Base-by-base conservation (phyloP, 768 basidiomycete species). In the Trametes elegans region DNA sequence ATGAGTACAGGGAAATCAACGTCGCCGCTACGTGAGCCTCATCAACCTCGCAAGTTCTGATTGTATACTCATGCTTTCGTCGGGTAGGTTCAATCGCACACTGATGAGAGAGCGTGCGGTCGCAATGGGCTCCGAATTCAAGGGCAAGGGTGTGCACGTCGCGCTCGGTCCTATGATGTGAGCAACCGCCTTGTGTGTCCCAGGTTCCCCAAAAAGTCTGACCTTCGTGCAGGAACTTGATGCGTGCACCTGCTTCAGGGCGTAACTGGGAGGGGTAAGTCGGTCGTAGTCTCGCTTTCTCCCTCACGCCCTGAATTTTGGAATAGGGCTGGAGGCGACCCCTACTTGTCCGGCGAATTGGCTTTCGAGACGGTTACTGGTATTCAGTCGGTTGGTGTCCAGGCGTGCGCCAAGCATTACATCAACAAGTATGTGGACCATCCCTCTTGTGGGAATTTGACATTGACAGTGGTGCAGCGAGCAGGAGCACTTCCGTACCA, bases 221-320 rank as follows among this genome's bases (percentile, higher is more conserved):
- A 43, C 13, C 1, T 8, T n/a, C 16, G 0, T 18, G 3, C 29
- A 60, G 59, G 52, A 57, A 61, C 48, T 32, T 57, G 32, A 62
- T 62, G 62, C 64, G 64, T n/a, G 55, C 53, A 0, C 75, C 53
- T 61, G 74, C 79, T 46, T 90, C 88, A 5, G 93, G 93, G 13
- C 77, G 93, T 24, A 92, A 93, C 70, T 96, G 91, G 90, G 93
- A 96, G 76, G 91, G 91, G 34, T 93, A 87, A 38, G 58, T 48
- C 90, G 91, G n/a, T n/a, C 26, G 89, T 79, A 5, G 93, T 94
- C 67, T 90, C 93, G 0, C 94, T 82, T 71, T 73, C 93, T 10
- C n/a, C n/a, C n/a, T 66, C 80, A 14, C 89, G 91, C 7, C 88
- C 88, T 64, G 74, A 75, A 10, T 77, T 81, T 85, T 79, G 53